phyloP scores from a whole-genome alignment of 2,329 filamentous ascomycete species.

The Emergomyces pasteurianus region DNA sequence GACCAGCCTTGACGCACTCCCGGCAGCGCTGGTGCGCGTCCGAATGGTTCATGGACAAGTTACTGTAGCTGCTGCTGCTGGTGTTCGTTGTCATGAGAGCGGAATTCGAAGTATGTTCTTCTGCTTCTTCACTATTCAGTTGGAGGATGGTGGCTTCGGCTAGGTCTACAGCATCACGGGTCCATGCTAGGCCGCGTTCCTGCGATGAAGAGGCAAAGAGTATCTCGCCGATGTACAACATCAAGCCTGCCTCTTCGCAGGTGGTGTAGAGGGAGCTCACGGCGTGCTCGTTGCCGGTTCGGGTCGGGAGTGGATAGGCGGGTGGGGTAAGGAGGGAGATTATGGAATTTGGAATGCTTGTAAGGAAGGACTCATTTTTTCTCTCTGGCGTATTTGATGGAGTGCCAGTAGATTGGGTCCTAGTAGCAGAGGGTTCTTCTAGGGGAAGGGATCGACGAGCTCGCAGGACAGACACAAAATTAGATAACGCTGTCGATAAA shows the following conservation, averaged over 20 bases:
- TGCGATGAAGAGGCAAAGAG: conserved; percentile 57
- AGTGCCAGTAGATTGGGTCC: conserved; percentile 7
- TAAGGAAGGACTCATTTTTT: conserved; percentile 17
- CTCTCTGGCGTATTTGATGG: conserved; percentile 3
- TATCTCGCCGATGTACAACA: conserved; percentile 89
- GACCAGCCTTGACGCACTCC: conserved; percentile 63
- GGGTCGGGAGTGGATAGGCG: conserved; percentile 56
- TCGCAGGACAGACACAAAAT: conserved; percentile 73
- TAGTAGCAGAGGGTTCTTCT: conserved; percentile 15
- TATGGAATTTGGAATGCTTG: conserved; percentile 31
- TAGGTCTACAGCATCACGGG: conserved; percentile 70
- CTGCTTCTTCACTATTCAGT: conserved; percentile 17
- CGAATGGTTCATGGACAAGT: conserved; percentile 13
- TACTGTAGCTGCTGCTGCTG: background rate
- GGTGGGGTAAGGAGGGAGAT: conserved; percentile 44
- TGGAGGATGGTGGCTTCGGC: conserved; percentile 52
- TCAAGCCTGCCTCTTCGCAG: conserved; percentile 77
- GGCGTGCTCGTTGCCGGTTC: conserved; percentile 57
- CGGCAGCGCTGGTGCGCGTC: conserved; percentile 51
- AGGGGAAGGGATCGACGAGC: conserved; percentile 53
- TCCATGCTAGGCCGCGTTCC: conserved; percentile 76
- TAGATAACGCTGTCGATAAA: conserved; percentile 59
- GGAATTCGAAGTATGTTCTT: conserved; percentile 7
- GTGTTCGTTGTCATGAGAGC: background rate
- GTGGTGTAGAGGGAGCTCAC: conserved; percentile 51